Conservation (phyloP, 805 yeast species). For the Pichia phayaonensis region DNA sequence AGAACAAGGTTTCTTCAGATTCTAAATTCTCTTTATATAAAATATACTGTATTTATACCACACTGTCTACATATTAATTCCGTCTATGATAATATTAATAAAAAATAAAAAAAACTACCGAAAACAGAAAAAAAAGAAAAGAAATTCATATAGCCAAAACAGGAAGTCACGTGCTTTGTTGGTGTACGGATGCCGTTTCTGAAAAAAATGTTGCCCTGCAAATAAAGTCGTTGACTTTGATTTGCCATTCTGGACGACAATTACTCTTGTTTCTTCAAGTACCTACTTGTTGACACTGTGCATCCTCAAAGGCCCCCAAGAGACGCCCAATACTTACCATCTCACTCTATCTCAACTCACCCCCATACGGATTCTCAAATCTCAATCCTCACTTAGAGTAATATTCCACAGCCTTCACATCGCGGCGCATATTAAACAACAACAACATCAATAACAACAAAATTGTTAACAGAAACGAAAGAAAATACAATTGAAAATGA, state of each 20-base stretch:
- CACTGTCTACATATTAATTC: not conserved
- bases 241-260: not conserved
- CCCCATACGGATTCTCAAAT: not conserved
- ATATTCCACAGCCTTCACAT: not conserved
- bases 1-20: conserved; percentile 73
- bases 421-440: not conserved
- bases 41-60: not conserved
- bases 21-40: conserved; percentile 21
- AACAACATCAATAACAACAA: not conserved
- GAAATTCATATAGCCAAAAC: not conserved
- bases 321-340: not conserved
- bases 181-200: not conserved
- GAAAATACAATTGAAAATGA: not conserved
- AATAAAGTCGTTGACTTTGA: not conserved
- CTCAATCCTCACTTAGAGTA: not conserved
- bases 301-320: not conserved
- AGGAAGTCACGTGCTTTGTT: not conserved
- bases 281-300: not conserved
- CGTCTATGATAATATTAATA: not conserved
- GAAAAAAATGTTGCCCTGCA: not conserved
- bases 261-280: not conserved
- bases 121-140: no score
- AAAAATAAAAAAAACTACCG: not conserved
- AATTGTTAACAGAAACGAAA: not conserved
- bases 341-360: not conserved